Base-by-base conservation (phyloP, 148 eudicot genomes). In the Camellia granthamiana region DNA sequence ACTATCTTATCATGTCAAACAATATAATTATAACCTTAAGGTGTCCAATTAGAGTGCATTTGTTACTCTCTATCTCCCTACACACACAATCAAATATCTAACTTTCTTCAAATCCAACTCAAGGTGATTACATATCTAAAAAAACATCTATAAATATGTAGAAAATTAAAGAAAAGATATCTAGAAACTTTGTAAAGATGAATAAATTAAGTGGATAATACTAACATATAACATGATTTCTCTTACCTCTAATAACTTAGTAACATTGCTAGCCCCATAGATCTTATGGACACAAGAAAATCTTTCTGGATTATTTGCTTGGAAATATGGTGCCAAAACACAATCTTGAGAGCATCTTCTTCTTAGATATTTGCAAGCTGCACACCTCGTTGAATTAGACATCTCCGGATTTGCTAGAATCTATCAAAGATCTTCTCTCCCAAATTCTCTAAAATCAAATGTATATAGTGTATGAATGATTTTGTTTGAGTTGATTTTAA, bases 291-390 rank as follows among this genome's bases (percentile, higher is more conserved):
- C 91, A 81, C 44, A 83, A 41, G 75, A 23, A 75, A 88, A 88
- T 88, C 86, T 86, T 9, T 83, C 21, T 23, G 81, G 85, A 81
- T 86, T 82, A 44, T 63, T 81, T 58, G 86, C 46, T 47, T 89
- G 82, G 42, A 80, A 80, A 74, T 80, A 81, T 7, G 86, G 88
- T 69, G 86, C 84, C 62, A 88, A 86, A 1, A 83, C 84, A 68
- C 91, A 88, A 84, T 88, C 88, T 83, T 86, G 81, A 38, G 86
- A 81, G 62, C 91, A 88, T 44, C 79, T 77, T 76, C 89, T 88
- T 69, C 89, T 79, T 42, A 84, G 60, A 83, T 54, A 84, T 83
- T 79, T 86, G 79, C 89, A 88, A 55, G 91, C 91, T 56, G 87
- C 91, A 81, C 91, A 88, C 63, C 91, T 88, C 68, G 51, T 86